These are phyloP conservation scores for Solanum chaucha DNA, from an alignment of 257 asterid genomes.

Conservation along the genomic window DNA sequence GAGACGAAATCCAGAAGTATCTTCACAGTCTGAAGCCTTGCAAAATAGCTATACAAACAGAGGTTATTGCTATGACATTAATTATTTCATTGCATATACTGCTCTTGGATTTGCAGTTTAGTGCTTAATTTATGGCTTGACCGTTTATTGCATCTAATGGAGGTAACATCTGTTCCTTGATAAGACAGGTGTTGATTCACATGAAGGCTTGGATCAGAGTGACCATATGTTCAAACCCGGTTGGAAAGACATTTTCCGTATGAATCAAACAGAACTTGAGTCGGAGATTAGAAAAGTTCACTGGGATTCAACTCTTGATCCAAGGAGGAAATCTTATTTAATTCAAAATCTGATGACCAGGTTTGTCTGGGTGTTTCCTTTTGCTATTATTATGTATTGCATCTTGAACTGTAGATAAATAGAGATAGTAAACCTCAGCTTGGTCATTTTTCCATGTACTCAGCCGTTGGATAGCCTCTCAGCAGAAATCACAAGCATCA, in stretches of 20 bases:
- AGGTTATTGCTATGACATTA: conserved; percentile 11
- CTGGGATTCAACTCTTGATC: conserved; percentile 32
- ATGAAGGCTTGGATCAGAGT: conserved; percentile 19
- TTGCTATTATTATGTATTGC: neutral
- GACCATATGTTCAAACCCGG: conserved; percentile 40
- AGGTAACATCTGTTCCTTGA: neutral
- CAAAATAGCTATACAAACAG: conserved; percentile 1
- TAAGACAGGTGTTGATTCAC: conserved; percentile 16
- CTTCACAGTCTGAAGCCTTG: conserved; percentile 18
- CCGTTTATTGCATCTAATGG: neutral
- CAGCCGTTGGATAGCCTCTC: conserved; percentile 51
- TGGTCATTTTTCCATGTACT: neutral
- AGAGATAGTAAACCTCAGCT: neutral
- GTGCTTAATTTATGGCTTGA: neutral
- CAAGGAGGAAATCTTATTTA: conserved; percentile 36
- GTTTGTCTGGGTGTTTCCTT: conserved; percentile 7
- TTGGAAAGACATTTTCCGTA: conserved; percentile 43
- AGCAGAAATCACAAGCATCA: conserved; percentile 36
- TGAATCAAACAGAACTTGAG: conserved; percentile 46
- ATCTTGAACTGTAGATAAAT: neutral
- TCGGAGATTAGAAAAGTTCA: conserved; percentile 41
- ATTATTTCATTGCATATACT: neutral
- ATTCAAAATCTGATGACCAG: conserved; percentile 45
- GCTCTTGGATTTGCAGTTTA: neutral
- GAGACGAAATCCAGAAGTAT: conserved; percentile 24